Base-by-base conservation (phyloP, 2,329 filamentous ascomycete genomes). In the Bisporella sp. region DNA sequence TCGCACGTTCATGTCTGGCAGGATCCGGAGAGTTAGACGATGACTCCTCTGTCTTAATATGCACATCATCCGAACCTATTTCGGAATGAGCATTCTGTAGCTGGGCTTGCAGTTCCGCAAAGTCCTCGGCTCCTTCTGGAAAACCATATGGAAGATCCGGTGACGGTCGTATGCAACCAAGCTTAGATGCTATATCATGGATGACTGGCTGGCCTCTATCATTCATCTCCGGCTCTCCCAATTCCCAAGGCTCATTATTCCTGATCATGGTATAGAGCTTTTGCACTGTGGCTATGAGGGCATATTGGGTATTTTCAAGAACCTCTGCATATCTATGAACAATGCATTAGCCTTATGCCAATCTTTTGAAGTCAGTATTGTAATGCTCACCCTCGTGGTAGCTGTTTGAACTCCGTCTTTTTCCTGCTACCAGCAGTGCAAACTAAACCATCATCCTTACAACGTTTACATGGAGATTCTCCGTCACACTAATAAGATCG, bases 191-290 rank as follows among this genome's bases (percentile, higher is more conserved):
- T 52, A 84, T 84, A 62, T 83, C 77, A 67, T 84, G 81, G 48
- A 84, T 81, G 30, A 84, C 74, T 3, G 81, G 80, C 58, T 81
- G 77, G 33, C 79, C 79, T 47, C 77, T 72, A 54, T 82, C 79
- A 63, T 84, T 84, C 57, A 82, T 68, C 54, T 81, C 78, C 4
- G 80, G 80, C 59, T 83, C 79, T n/a, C 76, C 79, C 12, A 83
- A 69, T 9, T 79, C 76, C 81, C 81, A 84, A 3, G 70, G 62
- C 58, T 83, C 77, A 21, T 71, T 69, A 53, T 71, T 78, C 54
- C 78, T 73, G 43, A 84, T 74, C 79, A 84, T 84, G 48, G 73
- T 71, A 64, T 84, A 84, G 28, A 84, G 73, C 66, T 84, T 84
- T 63, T 83, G 79, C 1, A 83, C 78, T 21, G 80, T 83, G 49